Percentiles rank a stretch among this genome's conserved stretches.
Conservation (phyloP, 352 stramenopile species). For the Globisporangium yorkense region DNA sequence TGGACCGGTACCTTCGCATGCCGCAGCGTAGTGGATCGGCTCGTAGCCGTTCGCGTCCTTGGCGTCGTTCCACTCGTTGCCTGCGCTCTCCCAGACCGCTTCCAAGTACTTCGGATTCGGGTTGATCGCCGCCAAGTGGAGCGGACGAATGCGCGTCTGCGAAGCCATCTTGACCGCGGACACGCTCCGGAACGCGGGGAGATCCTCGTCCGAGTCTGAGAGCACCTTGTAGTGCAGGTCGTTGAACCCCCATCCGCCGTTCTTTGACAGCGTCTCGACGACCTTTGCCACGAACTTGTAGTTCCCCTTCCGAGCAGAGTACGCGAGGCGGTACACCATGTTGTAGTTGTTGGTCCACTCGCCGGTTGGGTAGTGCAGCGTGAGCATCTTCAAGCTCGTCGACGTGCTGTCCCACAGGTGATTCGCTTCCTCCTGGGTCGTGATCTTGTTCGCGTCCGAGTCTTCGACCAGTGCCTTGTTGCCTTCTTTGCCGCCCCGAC, state of each 20-base stretch:
- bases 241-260: conserved; percentile 60
- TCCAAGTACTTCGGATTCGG: conserved; percentile 62
- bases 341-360: conserved; percentile 31
- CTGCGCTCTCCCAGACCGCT: conserved; percentile 44
- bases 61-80: conserved; percentile 37
- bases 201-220: conserved; percentile 24
- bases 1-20: conserved; percentile 39
- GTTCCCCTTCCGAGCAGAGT: conserved; percentile 26
- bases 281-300: conserved; percentile 32
- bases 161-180: conserved; percentile 66
- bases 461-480: conserved; percentile 70
- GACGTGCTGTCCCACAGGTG: conserved; percentile 38
- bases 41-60: conserved; percentile 62
- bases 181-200: conserved; percentile 48
- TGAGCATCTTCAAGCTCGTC: conserved; percentile 58
- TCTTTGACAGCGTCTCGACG: conserved; percentile 31
- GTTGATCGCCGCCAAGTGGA: conserved; percentile 75
- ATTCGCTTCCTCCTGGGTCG: conserved; percentile 8
- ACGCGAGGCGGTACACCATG: conserved; percentile 17
- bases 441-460: not conserved
- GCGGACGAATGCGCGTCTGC: conserved; percentile 52
- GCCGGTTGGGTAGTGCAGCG: conserved; percentile 56
- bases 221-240: conserved; percentile 56
- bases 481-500: conserved; percentile 69
- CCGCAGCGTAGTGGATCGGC: conserved; percentile 63